Evolutionary conservation across 2,329 filamentous ascomycete genomes (phyloP), one percentile per base, ranked within the genome.

Genomic region (Lizonia empirigonia): DNA sequence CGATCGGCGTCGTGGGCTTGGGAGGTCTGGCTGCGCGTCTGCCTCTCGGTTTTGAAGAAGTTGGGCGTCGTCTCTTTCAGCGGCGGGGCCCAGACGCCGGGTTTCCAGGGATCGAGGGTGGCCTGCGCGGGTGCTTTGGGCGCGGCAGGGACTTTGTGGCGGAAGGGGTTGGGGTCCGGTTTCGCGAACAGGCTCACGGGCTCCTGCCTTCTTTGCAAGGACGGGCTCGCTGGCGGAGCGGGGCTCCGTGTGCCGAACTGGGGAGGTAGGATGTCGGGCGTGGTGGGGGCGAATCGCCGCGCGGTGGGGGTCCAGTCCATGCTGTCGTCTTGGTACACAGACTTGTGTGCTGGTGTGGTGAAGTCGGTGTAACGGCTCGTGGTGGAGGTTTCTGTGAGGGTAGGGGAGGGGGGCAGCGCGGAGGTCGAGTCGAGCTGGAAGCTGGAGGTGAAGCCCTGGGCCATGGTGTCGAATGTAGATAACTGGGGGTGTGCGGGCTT

Each of bases 221-320:
- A 20, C 3, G 49, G 49, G 7, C 24, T 36, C 37, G 34, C 24
- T 20, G 50, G 38, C 16, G 46, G 50, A 8, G 24, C 51, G 10
- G 57, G 41, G 27, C 52, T 50, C 42, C 33, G 50, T 26, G 40
- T 40, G 32, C 18, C 40, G 36, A 54, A 63, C 13, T 62, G 58
- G 16, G 59, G 57, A n/a, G 67, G 60, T 9, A 66, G 30, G 29
- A 68, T 49, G 23, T 61, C 44, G 23, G 64, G 48, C 9, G 56
- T 44, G 8, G 58, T 23, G 2, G n/a, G 80, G 79, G 47, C 77
- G 75, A 70, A 71, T 30, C 57, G 57, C 9, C 55, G 50, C 13
- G 46, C 42, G 9, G 84, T 84, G 0, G 86, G 86, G 2, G 85
- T 82, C 85, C 88, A 90, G 64, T 91, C 89, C 89, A 92, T 91